These are phyloP conservation scores for Aspergillus ostianus DNA, from an alignment of 495 filamentous ascomycete species.

Conservation along the genomic window DNA sequence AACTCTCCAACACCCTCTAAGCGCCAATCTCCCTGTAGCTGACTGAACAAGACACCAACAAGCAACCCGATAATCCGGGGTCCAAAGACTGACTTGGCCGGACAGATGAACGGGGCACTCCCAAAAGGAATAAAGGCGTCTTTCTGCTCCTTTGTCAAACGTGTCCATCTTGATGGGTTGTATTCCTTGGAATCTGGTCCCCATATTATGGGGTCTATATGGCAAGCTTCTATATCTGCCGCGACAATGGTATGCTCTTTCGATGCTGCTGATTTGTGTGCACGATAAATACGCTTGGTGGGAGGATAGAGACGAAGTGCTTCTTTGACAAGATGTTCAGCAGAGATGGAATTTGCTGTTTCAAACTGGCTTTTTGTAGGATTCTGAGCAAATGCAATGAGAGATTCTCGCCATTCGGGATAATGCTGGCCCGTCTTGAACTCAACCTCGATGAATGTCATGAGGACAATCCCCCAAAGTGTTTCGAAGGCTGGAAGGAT, in stretches of 20 bases:
- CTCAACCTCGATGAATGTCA: slow-evolving; percentile 54
- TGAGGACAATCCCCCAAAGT: slow-evolving; percentile 63
- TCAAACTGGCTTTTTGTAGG: slow-evolving; percentile 19
- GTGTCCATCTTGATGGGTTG: slow-evolving; percentile 33
- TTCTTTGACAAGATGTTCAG: slow-evolving; percentile 47
- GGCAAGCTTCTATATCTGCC: slow-evolving; percentile 50
- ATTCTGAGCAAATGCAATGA: slow-evolving; percentile 28
- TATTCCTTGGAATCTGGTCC: slow-evolving; percentile 29
- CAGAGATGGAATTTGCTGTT: slow-evolving; percentile 18
- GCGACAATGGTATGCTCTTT: slow-evolving; percentile 19
- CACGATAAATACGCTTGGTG: slow-evolving; percentile 57
- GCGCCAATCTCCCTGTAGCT: not conserved
- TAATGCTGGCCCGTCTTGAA: slow-evolving; percentile 28
- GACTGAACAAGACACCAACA: slow-evolving; percentile 38
- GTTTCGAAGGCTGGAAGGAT: slow-evolving; percentile 70
- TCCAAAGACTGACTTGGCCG: slow-evolving; percentile 50
- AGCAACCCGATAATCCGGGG: slow-evolving; percentile 53
- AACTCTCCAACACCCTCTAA: no score
- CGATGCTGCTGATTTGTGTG: slow-evolving; percentile 8
- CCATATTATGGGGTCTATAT: slow-evolving; percentile 30
- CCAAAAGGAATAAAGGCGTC: slow-evolving; percentile 56
- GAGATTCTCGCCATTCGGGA: slow-evolving; percentile 20
- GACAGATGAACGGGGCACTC: slow-evolving; percentile 45
- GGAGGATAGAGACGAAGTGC: slow-evolving; percentile 64
- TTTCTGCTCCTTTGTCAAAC: slow-evolving; percentile 12